phyloP scores from a whole-genome alignment of 441 rosid genomes.

The Bruguiera hainesii region DNA sequence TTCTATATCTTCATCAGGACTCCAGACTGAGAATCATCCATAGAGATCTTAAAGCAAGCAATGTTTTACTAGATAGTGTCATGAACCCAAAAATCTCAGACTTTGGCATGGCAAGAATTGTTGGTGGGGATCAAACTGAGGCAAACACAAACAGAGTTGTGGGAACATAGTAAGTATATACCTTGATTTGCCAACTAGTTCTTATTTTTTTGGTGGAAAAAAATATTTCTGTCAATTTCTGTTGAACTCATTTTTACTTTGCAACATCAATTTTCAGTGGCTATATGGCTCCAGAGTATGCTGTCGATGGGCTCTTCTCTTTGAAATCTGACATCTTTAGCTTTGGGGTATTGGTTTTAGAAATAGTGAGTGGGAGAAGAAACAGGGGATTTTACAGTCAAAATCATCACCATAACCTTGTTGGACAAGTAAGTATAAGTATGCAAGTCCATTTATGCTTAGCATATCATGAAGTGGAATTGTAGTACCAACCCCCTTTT shows the following conservation, averaged over 20 bases:
- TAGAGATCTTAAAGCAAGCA: conserved; percentile 20
- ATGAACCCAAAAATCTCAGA: conserved; percentile 28
- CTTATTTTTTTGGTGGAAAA: not conserved
- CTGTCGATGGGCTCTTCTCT: conserved; percentile 21
- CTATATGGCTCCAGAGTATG: conserved; percentile 25
- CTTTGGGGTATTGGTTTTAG: conserved; percentile 20
- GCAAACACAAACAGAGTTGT: conserved; percentile 15
- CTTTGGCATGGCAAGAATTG: conserved; percentile 22
- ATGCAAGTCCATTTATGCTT: too few relatives aligned
- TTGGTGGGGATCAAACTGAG: conserved; percentile 21
- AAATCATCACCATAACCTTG: conserved; percentile 24
- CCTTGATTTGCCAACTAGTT: not conserved
- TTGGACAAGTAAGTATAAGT: conserved; percentile 30
- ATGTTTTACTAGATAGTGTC: conserved; percentile 18
- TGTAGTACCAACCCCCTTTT: too few relatives aligned
- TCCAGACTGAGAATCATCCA: conserved; percentile 24
- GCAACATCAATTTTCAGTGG: conserved; percentile 10
- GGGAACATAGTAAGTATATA: conserved; percentile 19
- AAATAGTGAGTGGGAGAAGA: conserved; percentile 20
- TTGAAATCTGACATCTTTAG: conserved; percentile 24
- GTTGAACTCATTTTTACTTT: too few relatives aligned
- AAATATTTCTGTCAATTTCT: not conserved
- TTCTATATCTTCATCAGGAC: conserved; percentile 25
- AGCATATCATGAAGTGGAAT: too few relatives aligned
- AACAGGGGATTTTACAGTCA: conserved; percentile 21